Conservation (phyloP, 2,329 filamentous ascomycete genomes). For the Akanthomyces muscarius region DNA sequence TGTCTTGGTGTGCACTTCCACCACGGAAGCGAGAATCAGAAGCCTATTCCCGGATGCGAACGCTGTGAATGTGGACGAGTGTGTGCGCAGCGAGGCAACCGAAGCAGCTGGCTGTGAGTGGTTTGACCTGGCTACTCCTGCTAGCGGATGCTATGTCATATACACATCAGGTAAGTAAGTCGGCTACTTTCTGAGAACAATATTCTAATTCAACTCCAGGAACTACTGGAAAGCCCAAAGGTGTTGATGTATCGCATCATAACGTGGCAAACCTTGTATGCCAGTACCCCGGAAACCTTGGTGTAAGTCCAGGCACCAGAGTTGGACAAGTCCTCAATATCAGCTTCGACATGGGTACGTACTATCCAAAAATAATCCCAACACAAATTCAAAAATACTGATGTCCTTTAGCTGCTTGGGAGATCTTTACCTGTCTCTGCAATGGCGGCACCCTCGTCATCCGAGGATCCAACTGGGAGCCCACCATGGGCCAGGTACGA, state of each 20-base stretch:
- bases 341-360: constrained; percentile 58
- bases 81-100: neutral
- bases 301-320: constrained; percentile 44
- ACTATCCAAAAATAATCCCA: neutral
- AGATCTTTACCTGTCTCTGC: constrained; percentile 53
- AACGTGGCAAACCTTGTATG: constrained; percentile 53
- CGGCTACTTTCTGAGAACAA: neutral
- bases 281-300: constrained; percentile 47
- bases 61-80: constrained; percentile 30
- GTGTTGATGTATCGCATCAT: constrained; percentile 53
- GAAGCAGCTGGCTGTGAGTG: neutral
- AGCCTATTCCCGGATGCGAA: constrained; percentile 24
- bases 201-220: constrained; percentile 27
- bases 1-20: constrained; percentile 45
- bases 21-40: constrained; percentile 32
- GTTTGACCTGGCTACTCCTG: constrained; percentile 32
- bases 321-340: constrained; percentile 56
- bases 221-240: constrained; percentile 56
- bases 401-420: constrained; percentile 50
- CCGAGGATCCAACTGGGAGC: constrained; percentile 46
- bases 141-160: constrained; percentile 44
- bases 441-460: constrained; percentile 55
- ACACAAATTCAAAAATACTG: neutral
- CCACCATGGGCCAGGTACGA: constrained; percentile 42
- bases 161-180: constrained; percentile 48